Conservation (phyloP, 495 filamentous ascomycete genomes). For the Aspergillus saccharolyticus region DNA sequence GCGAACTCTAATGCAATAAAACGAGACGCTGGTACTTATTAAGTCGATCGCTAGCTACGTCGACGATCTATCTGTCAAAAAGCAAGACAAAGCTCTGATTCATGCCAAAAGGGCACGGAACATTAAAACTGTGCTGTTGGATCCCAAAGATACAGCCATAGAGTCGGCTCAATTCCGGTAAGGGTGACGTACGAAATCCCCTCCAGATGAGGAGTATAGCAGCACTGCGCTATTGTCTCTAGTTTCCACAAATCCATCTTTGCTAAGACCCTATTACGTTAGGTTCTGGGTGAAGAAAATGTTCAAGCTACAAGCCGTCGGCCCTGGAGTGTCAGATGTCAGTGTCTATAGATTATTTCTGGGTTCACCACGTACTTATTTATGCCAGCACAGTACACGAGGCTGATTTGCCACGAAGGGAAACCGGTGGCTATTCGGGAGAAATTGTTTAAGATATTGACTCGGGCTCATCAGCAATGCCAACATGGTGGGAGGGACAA, state of each 20-base stretch:
- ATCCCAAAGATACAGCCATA: conserved; percentile 54
- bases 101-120: conserved; percentile 50
- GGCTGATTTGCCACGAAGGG: conserved; percentile 54
- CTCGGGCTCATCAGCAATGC: conserved; percentile 51
- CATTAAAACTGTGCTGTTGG: conserved; percentile 48
- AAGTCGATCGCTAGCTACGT: conserved; percentile 34
- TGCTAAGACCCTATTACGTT: conserved; percentile 12
- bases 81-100: conserved; percentile 56
- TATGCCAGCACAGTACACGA: conserved; percentile 24
- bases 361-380: background rate
- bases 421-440: conserved; percentile 58
- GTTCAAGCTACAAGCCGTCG: conserved; percentile 47
- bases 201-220: background rate
- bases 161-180: conserved; percentile 56
- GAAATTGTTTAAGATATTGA: conserved; percentile 53
- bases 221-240: background rate
- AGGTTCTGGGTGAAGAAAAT: conserved; percentile 61
- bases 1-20: background rate
- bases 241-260: background rate
- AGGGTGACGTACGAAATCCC: conserved; percentile 11
- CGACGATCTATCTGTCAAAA: conserved; percentile 50
- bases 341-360: conserved; percentile 10
- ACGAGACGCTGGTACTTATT: conserved; percentile 1
- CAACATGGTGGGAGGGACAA: conserved; percentile 59
- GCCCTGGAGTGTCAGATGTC: conserved; percentile 33